Conservation (phyloP, 2,329 filamentous ascomycete genomes). For the Sporothrix schenckii region DNA sequence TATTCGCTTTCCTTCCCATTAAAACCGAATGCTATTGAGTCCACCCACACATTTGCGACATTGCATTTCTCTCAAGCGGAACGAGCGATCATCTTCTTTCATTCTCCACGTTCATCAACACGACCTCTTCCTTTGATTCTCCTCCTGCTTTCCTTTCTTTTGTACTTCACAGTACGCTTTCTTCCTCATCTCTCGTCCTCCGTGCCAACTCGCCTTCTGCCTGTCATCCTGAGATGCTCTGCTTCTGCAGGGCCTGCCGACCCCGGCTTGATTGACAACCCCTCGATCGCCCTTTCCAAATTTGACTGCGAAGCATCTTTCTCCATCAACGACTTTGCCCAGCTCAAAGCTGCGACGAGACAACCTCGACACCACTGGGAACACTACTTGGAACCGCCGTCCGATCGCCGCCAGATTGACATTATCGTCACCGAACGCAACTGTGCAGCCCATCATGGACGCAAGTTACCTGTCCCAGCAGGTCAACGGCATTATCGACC, state of each 20-base stretch:
- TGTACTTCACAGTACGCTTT: not conserved
- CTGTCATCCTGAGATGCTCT: constrained; percentile 34
- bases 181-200: not conserved
- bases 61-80: constrained; percentile 25
- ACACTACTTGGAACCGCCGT: not conserved
- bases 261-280: constrained; percentile 31
- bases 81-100: constrained; percentile 13
- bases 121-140: not conserved
- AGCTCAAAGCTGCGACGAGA: not conserved
- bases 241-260: constrained; percentile 32
- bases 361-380: not conserved
- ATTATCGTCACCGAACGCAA: not conserved
- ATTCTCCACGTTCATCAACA: constrained; percentile 18
- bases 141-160: not conserved
- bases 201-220: constrained; percentile 7
- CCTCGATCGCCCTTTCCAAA: constrained; percentile 16
- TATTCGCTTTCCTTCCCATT: constrained; percentile 5
- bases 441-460: constrained; percentile 64
- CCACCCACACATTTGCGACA: constrained; percentile 28
- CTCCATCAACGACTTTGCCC: not conserved
- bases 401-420: not conserved
- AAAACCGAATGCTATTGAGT: constrained; percentile 27
- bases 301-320: not conserved
- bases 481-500: constrained; percentile 89
- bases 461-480: constrained; percentile 91